Conservation (phyloP, 345 rosid species). For the Rhodamnia argentea region DNA sequence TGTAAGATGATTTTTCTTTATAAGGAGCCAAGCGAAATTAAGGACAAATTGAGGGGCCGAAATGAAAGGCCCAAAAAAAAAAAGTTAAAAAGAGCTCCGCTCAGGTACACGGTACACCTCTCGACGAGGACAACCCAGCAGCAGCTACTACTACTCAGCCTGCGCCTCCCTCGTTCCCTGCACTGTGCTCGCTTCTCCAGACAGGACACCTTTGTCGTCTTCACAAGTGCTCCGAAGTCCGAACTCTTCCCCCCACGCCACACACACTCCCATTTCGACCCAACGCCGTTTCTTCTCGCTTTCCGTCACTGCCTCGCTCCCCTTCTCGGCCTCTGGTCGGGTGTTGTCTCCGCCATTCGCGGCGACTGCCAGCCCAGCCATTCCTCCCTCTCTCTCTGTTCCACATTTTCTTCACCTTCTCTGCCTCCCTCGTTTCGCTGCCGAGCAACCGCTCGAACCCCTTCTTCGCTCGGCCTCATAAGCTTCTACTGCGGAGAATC, state of each 20-base stretch:
- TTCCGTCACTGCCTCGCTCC: neutral
- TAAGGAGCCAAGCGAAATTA: neutral
- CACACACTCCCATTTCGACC: neutral
- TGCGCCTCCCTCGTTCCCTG: neutral
- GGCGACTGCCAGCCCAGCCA: neutral
- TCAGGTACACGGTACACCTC: neutral
- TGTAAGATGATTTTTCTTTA: neutral
- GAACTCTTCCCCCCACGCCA: too few relatives aligned
- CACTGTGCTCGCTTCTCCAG: neutral
- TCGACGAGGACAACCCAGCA: neutral
- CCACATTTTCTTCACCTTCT: neutral
- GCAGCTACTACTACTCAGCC: neutral
- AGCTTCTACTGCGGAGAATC: neutral
- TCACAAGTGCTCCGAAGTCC: neutral
- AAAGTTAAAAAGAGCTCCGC: neutral
- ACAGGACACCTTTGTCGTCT: neutral
- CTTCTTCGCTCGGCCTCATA: neutral
- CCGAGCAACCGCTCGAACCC: neutral
- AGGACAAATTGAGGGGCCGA: neutral
- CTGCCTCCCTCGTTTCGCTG: neutral
- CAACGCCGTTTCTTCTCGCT: neutral
- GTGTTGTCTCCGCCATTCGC: neutral
- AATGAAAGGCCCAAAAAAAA: neutral
- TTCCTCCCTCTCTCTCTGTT: neutral
- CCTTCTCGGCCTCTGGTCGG: neutral